Evolutionary conservation across 495 filamentous ascomycete genomes (phyloP).

Genomic region (Rhizodiscina lignyota): DNA sequence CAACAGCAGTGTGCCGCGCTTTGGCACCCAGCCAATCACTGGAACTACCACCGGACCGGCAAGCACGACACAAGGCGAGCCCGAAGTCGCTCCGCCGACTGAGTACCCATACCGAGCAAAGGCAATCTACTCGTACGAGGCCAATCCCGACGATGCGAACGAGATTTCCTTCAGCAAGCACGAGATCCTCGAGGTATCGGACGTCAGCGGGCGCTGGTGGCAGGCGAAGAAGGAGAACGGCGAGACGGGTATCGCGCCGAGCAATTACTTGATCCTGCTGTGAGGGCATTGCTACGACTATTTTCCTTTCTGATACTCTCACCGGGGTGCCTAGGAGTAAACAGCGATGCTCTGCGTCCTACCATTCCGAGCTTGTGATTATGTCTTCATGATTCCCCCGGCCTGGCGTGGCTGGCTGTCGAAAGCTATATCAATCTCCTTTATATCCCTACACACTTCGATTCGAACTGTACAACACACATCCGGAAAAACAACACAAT

Average conservation of each 20-base stretch:
- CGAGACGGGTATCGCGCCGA: slow-evolving; percentile 93
- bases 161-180: slow-evolving; percentile 96
- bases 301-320: too few species aligned
- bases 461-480: too few species aligned
- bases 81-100: slow-evolving; percentile 32
- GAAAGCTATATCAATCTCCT: too few species aligned
- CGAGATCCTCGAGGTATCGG: slow-evolving; percentile 90
- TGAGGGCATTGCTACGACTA: too few species aligned
- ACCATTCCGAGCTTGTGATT: too few species aligned
- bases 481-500: too few species aligned
- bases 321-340: too few species aligned
- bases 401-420: too few species aligned
- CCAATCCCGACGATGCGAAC: slow-evolving; percentile 94
- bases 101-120: slow-evolving; percentile 96
- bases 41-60: slow-evolving; percentile 8
- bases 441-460: too few species aligned
- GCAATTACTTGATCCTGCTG: slow-evolving; percentile 94
- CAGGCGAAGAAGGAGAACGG: slow-evolving; percentile 90
- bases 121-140: slow-evolving; percentile 97
- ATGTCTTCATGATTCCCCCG: too few species aligned
- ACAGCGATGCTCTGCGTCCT: too few species aligned
- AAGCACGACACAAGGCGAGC: slow-evolving; percentile 4
- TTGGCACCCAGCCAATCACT: slow-evolving; percentile 19
- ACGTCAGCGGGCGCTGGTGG: slow-evolving; percentile 97
- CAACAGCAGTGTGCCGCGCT: slow-evolving; percentile 40